Evolutionary conservation across 805 yeast species (phyloP).

Genomic region (Metschnikowia bowlesiae): DNA sequence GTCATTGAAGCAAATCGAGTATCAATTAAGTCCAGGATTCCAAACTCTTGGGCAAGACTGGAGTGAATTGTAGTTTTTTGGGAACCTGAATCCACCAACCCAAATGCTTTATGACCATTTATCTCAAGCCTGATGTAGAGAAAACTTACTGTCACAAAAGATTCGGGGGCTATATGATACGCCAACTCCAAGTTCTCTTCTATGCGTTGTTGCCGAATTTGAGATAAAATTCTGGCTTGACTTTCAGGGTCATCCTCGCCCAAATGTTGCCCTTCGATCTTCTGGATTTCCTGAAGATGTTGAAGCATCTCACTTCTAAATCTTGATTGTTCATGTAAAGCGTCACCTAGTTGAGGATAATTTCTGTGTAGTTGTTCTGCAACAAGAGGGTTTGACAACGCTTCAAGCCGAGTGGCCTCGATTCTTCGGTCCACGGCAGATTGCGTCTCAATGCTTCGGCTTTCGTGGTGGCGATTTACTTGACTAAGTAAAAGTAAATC

Average conservation of each 20-base stretch:
- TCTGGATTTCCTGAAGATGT: slow-evolving; percentile 30
- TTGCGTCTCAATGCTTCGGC: not conserved
- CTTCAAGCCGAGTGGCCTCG: slow-evolving; percentile 48
- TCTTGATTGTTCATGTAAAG: slow-evolving; percentile 43
- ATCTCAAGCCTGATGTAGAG: slow-evolving; percentile 73
- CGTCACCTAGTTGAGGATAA: slow-evolving; percentile 46
- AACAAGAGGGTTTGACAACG: slow-evolving; percentile 38
- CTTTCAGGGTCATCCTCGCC: slow-evolving; percentile 55
- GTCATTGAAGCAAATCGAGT: slow-evolving; percentile 78
- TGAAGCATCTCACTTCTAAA: slow-evolving; percentile 36
- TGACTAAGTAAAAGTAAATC: slow-evolving; percentile 49
- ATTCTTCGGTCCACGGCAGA: not conserved
- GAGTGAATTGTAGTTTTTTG: slow-evolving; percentile 84
- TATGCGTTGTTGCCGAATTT: slow-evolving; percentile 65
- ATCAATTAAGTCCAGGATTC: slow-evolving; percentile 70
- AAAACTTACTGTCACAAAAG: slow-evolving; percentile 80
- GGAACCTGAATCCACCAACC: slow-evolving; percentile 97
- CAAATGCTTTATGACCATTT: slow-evolving; percentile 77
- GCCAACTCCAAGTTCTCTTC: slow-evolving; percentile 80
- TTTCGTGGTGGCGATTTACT: slow-evolving; percentile 1
- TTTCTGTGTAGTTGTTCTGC: slow-evolving; percentile 31
- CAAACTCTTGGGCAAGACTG: slow-evolving; percentile 66
- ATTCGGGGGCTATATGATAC: slow-evolving; percentile 83
- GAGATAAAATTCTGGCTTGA: slow-evolving; percentile 60
- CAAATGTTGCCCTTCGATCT: slow-evolving; percentile 13